These are phyloP conservation scores for Straminergon stramineum DNA, from an alignment of 225 moss, liverwort and hornwort genomes.

Conservation along the genomic window DNA sequence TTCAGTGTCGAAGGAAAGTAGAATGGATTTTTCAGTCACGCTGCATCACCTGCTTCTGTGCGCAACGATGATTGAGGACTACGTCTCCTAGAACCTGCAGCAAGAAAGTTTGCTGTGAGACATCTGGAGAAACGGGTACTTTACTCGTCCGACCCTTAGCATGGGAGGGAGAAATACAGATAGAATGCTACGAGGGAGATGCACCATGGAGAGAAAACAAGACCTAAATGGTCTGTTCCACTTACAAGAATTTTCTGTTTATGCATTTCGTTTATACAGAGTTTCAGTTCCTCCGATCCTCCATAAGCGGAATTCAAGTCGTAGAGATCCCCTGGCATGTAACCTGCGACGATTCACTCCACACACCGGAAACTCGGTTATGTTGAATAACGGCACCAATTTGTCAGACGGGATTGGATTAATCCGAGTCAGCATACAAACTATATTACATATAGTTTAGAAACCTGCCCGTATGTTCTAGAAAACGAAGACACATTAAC, in stretches of 20 bases:
- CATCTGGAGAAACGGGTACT: not conserved
- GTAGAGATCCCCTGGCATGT: conserved; percentile 88
- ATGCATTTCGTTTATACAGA: conserved; percentile 82
- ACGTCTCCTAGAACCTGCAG: conserved; percentile 86
- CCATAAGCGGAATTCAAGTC: conserved; percentile 85
- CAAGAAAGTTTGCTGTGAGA: conserved; percentile 10
- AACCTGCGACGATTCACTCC: conserved; percentile 38
- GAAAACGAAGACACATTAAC: not conserved
- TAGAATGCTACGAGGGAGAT: not conserved
- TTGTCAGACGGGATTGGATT: not conserved
- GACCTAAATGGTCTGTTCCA: not conserved
- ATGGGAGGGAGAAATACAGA: not conserved
- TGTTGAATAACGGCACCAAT: not conserved
- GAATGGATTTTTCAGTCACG: not conserved
- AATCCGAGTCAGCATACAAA: not conserved
- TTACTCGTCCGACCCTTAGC: not conserved
- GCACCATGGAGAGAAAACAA: not conserved
- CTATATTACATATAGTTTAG: not conserved
- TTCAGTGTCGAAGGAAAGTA: not conserved
- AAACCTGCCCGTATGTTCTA: not conserved
- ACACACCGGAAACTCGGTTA: not conserved
- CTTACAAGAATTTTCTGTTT: conserved; percentile 66
- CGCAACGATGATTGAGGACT: conserved; percentile 91
- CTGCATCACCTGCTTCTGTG: conserved; percentile 70
- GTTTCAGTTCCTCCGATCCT: conserved; percentile 69